Evolutionary conservation across 2,329 filamentous ascomycete species (phyloP), one percentile per base, ranked within the genome.

Genomic region (Neodidymelliopsis sp.): DNA sequence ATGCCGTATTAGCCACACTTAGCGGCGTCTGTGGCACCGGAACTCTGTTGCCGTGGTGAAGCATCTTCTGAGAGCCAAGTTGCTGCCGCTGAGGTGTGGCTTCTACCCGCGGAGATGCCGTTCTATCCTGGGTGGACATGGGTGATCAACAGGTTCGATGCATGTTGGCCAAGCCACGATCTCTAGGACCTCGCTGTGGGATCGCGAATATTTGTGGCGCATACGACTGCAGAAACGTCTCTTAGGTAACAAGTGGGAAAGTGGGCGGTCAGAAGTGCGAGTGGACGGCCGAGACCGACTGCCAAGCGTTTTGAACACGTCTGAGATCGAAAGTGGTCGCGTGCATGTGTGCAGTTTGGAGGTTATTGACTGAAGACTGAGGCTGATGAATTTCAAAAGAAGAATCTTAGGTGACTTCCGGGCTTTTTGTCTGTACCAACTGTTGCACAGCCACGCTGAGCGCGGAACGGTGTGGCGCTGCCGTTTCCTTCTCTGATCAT

Each of bases 381-480:
- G 41, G 30, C 41, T 50, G 36, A 41, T 36, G 36, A 13, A 36
- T 27, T 40, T 30, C 18, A 11, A 42, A 25, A 19, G 16, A 25
- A 31, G 19, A 39, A 7, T 15, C 31, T 10, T 12, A 25, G 36
- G 47, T 50, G 40, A 40, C 47, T 50, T 35, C 44, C n/a, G 19
- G 41, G 47, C 47, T 15, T 50, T 50, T 40, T 50, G 47, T 50
- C 37, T 31, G 16, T 25, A 29, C 36, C 30, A 36, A 15, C 10
- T 36, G 13, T 50, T 50, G 47, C 47, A 50, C 47, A 50, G 47
- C 47, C 47, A 50, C 47, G 30, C 24, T n/a, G n/a, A 45, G 25
- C 40, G 35, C 47, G 40, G 40, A 45, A 40, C 40, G 46, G 47
- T 50, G 47, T 50, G 47, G 47, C 47, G 47, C 24, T 50, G 35